phyloP scores from a whole-genome alignment of 768 basidiomycete species.

The Cystofilobasidium ferigula region DNA sequence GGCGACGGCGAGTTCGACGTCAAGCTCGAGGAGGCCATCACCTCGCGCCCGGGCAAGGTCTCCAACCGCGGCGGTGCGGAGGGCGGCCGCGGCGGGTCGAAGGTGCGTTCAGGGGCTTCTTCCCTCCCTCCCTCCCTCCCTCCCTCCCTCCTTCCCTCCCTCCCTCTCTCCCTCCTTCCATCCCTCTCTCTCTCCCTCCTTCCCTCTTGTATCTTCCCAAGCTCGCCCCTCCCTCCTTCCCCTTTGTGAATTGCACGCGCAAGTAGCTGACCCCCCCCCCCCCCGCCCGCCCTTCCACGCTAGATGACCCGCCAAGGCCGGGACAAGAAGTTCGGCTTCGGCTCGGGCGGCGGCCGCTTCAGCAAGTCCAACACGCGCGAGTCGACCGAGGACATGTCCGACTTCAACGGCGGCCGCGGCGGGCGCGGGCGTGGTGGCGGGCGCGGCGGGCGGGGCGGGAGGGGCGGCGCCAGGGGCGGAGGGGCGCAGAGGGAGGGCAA shows the following conservation, averaged over 20 bases:
- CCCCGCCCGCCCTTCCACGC: too few species aligned
- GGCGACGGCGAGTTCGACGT: constrained; percentile 71
- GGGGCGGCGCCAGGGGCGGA: constrained; percentile 39
- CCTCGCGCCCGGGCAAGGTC: constrained; percentile 28
- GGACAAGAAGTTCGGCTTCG: constrained; percentile 73
- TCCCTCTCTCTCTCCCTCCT: neutral
- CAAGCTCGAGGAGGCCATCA: constrained; percentile 79
- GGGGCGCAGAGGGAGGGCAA: constrained; percentile 20
- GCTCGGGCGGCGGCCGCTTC: constrained; percentile 51
- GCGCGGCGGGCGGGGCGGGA: constrained; percentile 32
- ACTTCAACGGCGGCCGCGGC: constrained; percentile 24
- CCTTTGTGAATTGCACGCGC: constrained; percentile 34
- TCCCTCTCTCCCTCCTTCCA: neutral
- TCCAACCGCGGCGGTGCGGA: constrained; percentile 26
- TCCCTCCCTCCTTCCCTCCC: constrained; percentile 55
- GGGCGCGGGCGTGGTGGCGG: constrained; percentile 33
- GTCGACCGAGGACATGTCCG: constrained; percentile 57
- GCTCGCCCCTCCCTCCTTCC: constrained; percentile 49
- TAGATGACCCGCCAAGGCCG: constrained; percentile 52
- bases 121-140: neutral
- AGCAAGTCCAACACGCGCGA: constrained; percentile 72
- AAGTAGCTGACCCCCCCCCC: constrained; percentile 13
- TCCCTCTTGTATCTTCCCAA: neutral
- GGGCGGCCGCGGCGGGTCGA: constrained; percentile 31
- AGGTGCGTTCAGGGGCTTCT: constrained; percentile 28